Evolutionary conservation across 345 rosid genomes (phyloP).

Genomic region (Sonneratia caseolaris): DNA sequence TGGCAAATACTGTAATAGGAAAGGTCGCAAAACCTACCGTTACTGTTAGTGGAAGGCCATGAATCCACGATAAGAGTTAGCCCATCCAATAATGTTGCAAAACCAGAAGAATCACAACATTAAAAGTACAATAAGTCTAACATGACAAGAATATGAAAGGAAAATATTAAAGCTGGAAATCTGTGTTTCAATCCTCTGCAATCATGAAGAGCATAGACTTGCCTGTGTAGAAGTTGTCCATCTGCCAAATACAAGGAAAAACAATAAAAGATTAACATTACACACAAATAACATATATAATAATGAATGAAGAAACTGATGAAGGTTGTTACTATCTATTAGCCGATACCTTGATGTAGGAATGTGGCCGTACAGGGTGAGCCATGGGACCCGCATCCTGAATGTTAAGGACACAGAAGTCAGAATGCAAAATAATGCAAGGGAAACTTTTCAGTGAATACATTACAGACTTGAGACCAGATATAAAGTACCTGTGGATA

Average conservation of each 20-base stretch:
- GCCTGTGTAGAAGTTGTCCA: constrained; percentile 99
- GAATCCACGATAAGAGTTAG: constrained; percentile 8
- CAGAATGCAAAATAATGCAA: background rate
- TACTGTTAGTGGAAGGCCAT: constrained; percentile 45
- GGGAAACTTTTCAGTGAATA: background rate
- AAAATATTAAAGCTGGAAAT: background rate
- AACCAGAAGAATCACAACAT: constrained; percentile 12
- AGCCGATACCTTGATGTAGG: constrained; percentile 78
- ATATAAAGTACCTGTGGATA: constrained; percentile 67
- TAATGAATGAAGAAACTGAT: background rate
- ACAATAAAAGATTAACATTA: background rate
- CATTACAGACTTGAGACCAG: background rate
- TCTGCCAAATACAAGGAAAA: constrained; percentile 36
- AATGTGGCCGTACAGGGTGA: constrained; percentile 97
- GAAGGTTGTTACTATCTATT: background rate
- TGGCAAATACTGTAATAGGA: background rate
- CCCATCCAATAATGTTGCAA: constrained; percentile 20
- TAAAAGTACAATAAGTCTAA: constrained; percentile 10
- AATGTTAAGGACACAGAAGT: constrained; percentile 5
- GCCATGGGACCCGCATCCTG: constrained; percentile 99
- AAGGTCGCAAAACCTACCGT: constrained; percentile 45
- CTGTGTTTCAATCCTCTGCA: background rate
- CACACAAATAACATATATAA: background rate
- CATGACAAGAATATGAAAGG: background rate
- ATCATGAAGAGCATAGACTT: constrained; percentile 18